phyloP scores from a whole-genome alignment of 805 yeast species.

The Metschnikowia gruessii region DNA sequence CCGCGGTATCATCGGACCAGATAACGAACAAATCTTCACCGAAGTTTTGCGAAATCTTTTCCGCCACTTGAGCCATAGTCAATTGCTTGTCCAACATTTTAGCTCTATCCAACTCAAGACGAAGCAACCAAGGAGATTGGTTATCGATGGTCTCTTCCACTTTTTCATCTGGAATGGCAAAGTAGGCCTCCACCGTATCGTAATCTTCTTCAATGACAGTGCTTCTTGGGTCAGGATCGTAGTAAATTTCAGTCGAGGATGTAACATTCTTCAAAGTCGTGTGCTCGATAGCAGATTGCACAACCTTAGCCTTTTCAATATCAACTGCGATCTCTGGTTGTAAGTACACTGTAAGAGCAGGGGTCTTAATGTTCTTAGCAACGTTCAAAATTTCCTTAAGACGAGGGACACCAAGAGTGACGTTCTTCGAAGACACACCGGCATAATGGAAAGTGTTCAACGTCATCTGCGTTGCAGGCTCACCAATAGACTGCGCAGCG shows the following conservation, averaged over 20 bases:
- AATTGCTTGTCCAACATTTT: slow-evolving; percentile 97
- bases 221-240: slow-evolving; percentile 96
- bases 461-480: slow-evolving; percentile 99
- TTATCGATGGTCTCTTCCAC: slow-evolving; percentile 90
- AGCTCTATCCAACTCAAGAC: slow-evolving; percentile 96
- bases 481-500: slow-evolving; percentile 98
- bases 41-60: slow-evolving; percentile 86
- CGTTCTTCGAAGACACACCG: slow-evolving; percentile 99
- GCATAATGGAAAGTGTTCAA: slow-evolving; percentile 93
- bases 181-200: slow-evolving; percentile 96
- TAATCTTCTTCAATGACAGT: slow-evolving; percentile 97
- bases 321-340: slow-evolving; percentile 77
- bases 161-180: slow-evolving; percentile 96
- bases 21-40: slow-evolving; percentile 95
- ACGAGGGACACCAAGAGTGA: slow-evolving; percentile 98
- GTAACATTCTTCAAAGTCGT: slow-evolving; percentile 93
- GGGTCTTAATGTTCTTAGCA: slow-evolving; percentile 98
- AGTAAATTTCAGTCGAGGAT: slow-evolving; percentile 94
- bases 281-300: slow-evolving; percentile 96
- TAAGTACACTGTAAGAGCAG: slow-evolving; percentile 94
- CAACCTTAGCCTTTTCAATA: slow-evolving; percentile 89
- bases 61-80: slow-evolving; percentile 98
- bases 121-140: slow-evolving; percentile 97
- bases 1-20: slow-evolving; percentile 99
- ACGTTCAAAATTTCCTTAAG: slow-evolving; percentile 97